Conservation (phyloP, 257 asterid genomes). For the Henckelia pumila region DNA sequence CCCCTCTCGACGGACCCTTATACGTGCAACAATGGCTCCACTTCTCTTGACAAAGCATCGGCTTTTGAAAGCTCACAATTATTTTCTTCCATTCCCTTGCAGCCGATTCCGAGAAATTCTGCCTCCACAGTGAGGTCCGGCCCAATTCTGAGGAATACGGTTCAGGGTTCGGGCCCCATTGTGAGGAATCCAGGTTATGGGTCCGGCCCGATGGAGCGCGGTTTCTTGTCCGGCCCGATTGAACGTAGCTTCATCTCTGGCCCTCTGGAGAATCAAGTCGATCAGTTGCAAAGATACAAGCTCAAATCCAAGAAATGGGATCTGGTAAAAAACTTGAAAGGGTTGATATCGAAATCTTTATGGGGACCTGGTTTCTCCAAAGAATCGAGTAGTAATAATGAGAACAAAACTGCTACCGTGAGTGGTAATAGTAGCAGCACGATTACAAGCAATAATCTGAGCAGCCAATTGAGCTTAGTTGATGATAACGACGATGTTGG, state of each 20-base stretch:
- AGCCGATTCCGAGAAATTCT: conserved; percentile 54
- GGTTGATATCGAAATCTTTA: conserved; percentile 49
- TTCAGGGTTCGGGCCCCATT: conserved; percentile 74
- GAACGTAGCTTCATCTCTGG: conserved; percentile 86
- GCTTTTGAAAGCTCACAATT: conserved; percentile 66
- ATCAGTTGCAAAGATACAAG: conserved; percentile 68
- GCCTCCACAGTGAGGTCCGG: conserved; percentile 42
- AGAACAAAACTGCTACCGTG: conserved; percentile 28
- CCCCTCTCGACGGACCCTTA: conserved; percentile 57
- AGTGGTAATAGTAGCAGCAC: conserved; percentile 28
- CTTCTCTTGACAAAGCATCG: conserved; percentile 51
- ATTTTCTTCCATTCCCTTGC: conserved; percentile 67
- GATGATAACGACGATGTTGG: background rate
- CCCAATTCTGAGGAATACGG: conserved; percentile 51
- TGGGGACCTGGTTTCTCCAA: conserved; percentile 41
- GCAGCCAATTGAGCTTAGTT: background rate
- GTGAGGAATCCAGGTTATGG: conserved; percentile 39
- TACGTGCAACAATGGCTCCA: conserved; percentile 22
- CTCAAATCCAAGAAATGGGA: conserved; percentile 68
- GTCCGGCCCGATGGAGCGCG: conserved; percentile 76
- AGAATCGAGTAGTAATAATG: conserved; percentile 32
- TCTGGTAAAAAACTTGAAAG: conserved; percentile 47
- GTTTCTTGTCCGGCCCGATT: conserved; percentile 93
- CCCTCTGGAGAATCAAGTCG: conserved; percentile 76
- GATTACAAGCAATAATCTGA: background rate